These are phyloP conservation scores for Mortierella sp. DNA, from an alignment of 371 early-diverging fungal genomes.

Conservation along the genomic window DNA sequence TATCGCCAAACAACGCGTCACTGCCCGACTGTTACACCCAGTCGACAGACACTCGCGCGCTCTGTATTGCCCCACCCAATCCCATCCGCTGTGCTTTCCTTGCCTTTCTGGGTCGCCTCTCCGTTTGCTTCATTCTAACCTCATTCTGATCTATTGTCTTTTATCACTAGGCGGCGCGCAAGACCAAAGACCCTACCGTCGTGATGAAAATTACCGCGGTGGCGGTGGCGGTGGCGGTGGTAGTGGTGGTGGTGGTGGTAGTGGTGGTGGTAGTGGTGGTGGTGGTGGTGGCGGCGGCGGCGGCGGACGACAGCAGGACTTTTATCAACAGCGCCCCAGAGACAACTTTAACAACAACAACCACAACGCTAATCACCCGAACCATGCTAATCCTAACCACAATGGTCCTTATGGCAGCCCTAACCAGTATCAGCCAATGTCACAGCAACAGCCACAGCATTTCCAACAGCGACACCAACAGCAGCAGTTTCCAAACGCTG, in stretches of 20 bases:
- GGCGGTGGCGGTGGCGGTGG: too few species aligned
- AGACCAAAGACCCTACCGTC: constrained; percentile 50
- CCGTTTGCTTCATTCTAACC: neutral
- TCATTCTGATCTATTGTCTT: neutral
- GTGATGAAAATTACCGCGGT: constrained; percentile 43
- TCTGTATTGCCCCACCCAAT: neutral
- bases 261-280: too few species aligned
- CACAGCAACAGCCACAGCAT: constrained; percentile 19
- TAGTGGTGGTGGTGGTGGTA: too few species aligned
- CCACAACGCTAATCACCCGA: constrained; percentile 4
- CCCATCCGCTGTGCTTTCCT: neutral
- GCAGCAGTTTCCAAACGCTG: constrained; percentile 22
- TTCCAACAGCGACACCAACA: constrained; percentile 24
- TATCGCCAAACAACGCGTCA: constrained; percentile 12
- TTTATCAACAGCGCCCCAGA: constrained; percentile 11
- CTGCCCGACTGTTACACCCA: neutral
- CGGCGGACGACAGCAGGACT: constrained; percentile 6
- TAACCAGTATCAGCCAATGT: constrained; percentile 17
- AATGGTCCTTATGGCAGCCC: constrained; percentile 14
- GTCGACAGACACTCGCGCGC: neutral
- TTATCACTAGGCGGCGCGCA: constrained; percentile 40
- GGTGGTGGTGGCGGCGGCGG: too few species aligned
- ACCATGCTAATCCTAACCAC: neutral
- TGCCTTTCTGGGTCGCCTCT: too few species aligned
- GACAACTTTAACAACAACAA: constrained; percentile 12